phyloP scores from a whole-genome alignment of 2,329 filamentous ascomycete genomes.

The Hortaea werneckii region DNA sequence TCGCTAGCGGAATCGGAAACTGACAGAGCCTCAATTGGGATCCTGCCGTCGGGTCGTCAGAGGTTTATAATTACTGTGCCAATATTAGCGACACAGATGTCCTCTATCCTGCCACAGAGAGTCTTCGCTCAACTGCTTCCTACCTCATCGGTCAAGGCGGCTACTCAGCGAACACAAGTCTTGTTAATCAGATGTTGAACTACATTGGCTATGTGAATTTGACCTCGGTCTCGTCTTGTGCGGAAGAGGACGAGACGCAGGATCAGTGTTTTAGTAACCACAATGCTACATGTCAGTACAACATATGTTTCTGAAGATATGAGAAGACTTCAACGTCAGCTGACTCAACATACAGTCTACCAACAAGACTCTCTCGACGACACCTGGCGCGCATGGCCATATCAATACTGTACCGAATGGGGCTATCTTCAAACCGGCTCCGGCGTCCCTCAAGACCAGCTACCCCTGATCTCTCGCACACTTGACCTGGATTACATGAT shows the following conservation, averaged over 20 bases:
- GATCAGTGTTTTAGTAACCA: constrained; percentile 44
- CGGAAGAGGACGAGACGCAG: constrained; percentile 28
- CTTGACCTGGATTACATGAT: constrained; percentile 54
- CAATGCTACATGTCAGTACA: constrained; percentile 29
- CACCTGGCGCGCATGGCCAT: constrained; percentile 45
- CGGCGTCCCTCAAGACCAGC: constrained; percentile 51
- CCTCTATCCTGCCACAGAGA: constrained; percentile 33
- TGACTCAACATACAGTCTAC: constrained; percentile 24
- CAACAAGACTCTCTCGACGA: constrained; percentile 34
- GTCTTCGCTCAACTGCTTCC: constrained; percentile 30
- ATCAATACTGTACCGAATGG: constrained; percentile 56
- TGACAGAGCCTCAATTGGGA: constrained; percentile 55
- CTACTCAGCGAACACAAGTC: constrained; percentile 31
- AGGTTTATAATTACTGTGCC: constrained; percentile 45
- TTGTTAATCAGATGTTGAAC: constrained; percentile 46
- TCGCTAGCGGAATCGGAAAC: constrained; percentile 34
- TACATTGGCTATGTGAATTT: constrained; percentile 45
- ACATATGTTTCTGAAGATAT: too few relatives aligned
- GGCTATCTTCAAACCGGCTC: constrained; percentile 68
- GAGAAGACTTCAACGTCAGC: too few relatives aligned
- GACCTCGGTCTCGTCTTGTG: constrained; percentile 33
- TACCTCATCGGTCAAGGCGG: constrained; percentile 41
- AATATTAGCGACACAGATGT: constrained; percentile 42
- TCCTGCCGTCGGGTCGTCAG: constrained; percentile 39
- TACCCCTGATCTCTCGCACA: constrained; percentile 62